Percentiles rank a stretch among this genome's conserved stretches.
These are phyloP conservation scores for Tolypocladium endophyticum DNA, from an alignment of 2,329 filamentous ascomycete genomes.

Conservation along the genomic window DNA sequence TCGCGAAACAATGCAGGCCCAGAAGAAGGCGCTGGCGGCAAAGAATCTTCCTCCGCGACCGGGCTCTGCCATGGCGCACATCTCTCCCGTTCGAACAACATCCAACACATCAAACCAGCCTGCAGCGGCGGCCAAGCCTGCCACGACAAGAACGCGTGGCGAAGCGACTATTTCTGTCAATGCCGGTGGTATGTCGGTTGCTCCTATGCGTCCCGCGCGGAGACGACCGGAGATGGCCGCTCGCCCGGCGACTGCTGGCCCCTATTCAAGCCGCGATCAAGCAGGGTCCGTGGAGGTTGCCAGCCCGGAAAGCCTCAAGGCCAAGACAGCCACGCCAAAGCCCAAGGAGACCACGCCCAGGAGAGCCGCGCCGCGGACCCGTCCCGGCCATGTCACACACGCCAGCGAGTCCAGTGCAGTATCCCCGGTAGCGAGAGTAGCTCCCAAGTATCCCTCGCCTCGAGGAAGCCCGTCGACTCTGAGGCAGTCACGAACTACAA, in stretches of 20 bases:
- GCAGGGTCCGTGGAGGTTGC: constrained; percentile 17
- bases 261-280: constrained; percentile 51
- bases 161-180: constrained; percentile 34
- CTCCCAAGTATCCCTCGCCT: constrained; percentile 27
- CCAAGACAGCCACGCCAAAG: constrained; percentile 39
- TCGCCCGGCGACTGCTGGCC: constrained; percentile 53
- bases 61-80: constrained; percentile 53
- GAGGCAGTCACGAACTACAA: constrained; percentile 20
- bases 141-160: constrained; percentile 27
- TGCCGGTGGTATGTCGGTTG: constrained; percentile 50
- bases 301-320: constrained; percentile 36
- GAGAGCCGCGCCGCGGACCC: constrained; percentile 33
- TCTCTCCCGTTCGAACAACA: constrained; percentile 38
- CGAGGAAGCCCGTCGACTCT: constrained; percentile 26
- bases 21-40: constrained; percentile 54
- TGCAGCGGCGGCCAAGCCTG: constrained; percentile 18
- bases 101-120: constrained; percentile 24
- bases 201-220: constrained; percentile 51
- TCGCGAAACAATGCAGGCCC: constrained; percentile 74
- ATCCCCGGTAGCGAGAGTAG: constrained; percentile 28
- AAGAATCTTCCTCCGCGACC: constrained; percentile 44
- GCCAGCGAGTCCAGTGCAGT: constrained; percentile 40
- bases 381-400: constrained; percentile 36
- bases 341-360: constrained; percentile 42
- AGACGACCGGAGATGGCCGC: constrained; percentile 46